Evolutionary conservation across 176 grass and related monocot species (phyloP).

Genomic region (Dactylis glomerata): DNA sequence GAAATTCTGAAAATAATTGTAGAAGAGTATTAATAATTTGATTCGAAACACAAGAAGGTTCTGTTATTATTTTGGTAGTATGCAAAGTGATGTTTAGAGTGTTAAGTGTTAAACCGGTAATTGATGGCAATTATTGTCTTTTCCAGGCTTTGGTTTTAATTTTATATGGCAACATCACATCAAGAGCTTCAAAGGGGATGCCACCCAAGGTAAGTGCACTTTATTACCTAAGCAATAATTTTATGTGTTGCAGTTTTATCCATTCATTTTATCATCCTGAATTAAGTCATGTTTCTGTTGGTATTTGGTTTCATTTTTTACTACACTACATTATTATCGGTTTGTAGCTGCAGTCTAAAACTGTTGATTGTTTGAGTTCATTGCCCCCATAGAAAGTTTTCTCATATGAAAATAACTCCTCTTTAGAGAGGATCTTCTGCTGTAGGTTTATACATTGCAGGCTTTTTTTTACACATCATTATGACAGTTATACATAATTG

Average conservation of each 20-base stretch:
- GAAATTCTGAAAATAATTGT: no score
- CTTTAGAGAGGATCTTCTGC: neutral
- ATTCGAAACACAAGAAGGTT: no score
- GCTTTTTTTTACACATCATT: neutral
- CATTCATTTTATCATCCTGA: neutral
- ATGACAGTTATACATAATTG: neutral
- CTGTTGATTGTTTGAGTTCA: conserved; percentile 2
- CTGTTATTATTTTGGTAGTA: no score
- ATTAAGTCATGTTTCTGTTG: neutral
- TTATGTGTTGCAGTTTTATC: neutral
- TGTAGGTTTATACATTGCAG: neutral
- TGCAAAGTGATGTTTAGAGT: no score
- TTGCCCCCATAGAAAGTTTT: no score
- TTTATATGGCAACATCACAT: no score
- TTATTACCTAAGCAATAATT: neutral
- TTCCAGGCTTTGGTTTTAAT: no score
- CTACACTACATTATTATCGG: neutral
- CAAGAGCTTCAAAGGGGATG: no score
- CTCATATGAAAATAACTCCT: neutral
- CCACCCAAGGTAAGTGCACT: conserved; percentile 56
- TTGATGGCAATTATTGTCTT: no score
- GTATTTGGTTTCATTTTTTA: neutral
- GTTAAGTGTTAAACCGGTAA: no score
- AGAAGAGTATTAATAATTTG: no score
- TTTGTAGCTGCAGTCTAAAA: neutral